These are phyloP conservation scores for Kwoniella mangroviensis DNA, from an alignment of 768 basidiomycete genomes.

Conservation along the genomic window DNA sequence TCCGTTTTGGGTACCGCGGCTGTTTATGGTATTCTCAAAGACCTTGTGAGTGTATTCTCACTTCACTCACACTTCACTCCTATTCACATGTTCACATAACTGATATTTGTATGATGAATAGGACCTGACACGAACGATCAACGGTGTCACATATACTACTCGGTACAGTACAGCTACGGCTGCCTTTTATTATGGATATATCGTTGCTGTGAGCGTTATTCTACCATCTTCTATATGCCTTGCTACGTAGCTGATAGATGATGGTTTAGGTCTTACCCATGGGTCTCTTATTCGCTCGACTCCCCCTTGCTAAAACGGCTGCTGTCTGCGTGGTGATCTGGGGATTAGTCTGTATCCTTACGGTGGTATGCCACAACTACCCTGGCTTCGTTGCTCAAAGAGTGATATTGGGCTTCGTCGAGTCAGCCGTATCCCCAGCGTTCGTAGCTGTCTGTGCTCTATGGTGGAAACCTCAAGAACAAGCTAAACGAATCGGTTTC, in stretches of 20 bases:
- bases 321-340: slow-evolving; percentile 44
- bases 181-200: slow-evolving; percentile 58
- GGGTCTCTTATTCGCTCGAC: slow-evolving; percentile 47
- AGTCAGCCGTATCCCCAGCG: slow-evolving; percentile 57
- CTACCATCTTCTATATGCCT: background rate
- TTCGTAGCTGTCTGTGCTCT: slow-evolving; percentile 57
- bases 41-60: slow-evolving; percentile 41
- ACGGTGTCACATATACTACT: slow-evolving; percentile 48
- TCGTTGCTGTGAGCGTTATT: slow-evolving; percentile 37
- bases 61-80: background rate
- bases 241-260: background rate
- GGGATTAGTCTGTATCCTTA: slow-evolving; percentile 53
- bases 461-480: slow-evolving; percentile 58
- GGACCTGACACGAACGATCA: slow-evolving; percentile 39
- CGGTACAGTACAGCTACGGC: slow-evolving; percentile 55
- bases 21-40: slow-evolving; percentile 54
- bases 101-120: background rate
- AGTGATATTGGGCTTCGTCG: slow-evolving; percentile 52
- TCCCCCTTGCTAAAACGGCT: slow-evolving; percentile 42
- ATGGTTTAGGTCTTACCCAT: slow-evolving; percentile 40
- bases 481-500: slow-evolving; percentile 56
- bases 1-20: slow-evolving; percentile 55
- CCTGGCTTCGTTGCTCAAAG: slow-evolving; percentile 53
- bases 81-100: background rate
- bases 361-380: slow-evolving; percentile 44